Conservation (phyloP, 2,329 filamentous ascomycete species). For the Drechslerella stenobrocha region DNA sequence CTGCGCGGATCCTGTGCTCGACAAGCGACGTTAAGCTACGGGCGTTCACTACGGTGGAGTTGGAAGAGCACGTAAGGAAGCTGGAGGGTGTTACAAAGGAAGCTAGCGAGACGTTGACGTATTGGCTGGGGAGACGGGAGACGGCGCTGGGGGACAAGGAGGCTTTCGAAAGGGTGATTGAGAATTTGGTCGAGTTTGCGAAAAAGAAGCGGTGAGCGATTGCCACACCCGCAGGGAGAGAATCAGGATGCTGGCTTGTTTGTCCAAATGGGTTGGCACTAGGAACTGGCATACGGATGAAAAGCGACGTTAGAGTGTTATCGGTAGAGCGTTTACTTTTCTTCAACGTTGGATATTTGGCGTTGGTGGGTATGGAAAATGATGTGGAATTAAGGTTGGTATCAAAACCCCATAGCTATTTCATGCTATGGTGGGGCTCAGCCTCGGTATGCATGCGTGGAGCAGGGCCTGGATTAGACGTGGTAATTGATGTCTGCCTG, state of each 20-base stretch:
- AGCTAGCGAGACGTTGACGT: slow-evolving; percentile 52
- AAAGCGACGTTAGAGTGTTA: not conserved
- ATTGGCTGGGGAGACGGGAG: slow-evolving; percentile 52
- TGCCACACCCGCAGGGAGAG: not conserved
- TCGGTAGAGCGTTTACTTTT: not conserved
- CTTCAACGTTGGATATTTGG: slow-evolving; percentile 26
- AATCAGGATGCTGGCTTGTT: not conserved
- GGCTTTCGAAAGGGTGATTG: slow-evolving; percentile 54
- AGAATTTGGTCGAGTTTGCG: slow-evolving; percentile 54
- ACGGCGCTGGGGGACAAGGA: slow-evolving; percentile 53
- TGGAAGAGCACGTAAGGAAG: slow-evolving; percentile 50
- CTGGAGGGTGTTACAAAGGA: slow-evolving; percentile 51
- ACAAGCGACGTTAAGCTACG: slow-evolving; percentile 52
- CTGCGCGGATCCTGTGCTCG: slow-evolving; percentile 52
- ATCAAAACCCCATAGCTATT: not conserved
- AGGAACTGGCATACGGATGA: not conserved
- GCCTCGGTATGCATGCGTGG: no score
- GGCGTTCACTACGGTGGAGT: slow-evolving; percentile 50
- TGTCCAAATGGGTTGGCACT: not conserved
- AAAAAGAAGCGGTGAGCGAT: slow-evolving; percentile 33
- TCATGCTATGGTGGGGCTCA: no score
- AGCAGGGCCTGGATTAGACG: no score
- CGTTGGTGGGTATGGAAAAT: slow-evolving; percentile 13
- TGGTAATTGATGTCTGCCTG: no score
- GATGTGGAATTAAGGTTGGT: slow-evolving; percentile 13